Base-by-base conservation (phyloP, 352 stramenopile species). In the Pythium myriotylum region DNA sequence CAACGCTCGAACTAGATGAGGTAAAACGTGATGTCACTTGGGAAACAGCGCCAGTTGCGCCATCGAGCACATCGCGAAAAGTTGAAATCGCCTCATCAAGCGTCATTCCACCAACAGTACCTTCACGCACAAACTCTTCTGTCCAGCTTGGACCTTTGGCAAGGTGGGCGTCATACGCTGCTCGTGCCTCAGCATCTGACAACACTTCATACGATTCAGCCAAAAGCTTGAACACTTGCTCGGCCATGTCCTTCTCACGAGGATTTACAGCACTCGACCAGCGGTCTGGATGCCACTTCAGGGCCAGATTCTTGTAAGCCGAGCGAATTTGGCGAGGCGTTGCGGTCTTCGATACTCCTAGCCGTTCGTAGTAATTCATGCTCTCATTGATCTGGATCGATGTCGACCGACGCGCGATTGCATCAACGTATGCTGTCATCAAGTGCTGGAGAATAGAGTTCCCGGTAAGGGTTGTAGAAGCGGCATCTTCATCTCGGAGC, bases 241-340 rank as follows among this genome's bases (percentile, higher is more conserved):
- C 85, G 8, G 84, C 85, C 20, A 81, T 84, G 14, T 86, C 69
- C 47, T 84, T 72, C 54, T 94, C 85, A 24, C 83, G 65, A 4
- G 81, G 59, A 35, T 70, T 71, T 14, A 57, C 54, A 0, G 67
- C 70, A 26, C 77, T 78, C 1, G 86, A 66, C 83, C 82, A 94
- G 4, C 85, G 84, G 64, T 95, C 87, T 4, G 87, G 85, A 57
- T 95, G 87, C 87, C 87, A 95, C 54, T 92, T 92, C n/a, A 95
- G 62, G 16, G 87, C 87, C 12, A 93, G 51, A 4, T 67, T 63
- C 27, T 87, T 89, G 70, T 95, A 95, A 0, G 85, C 85, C 33
- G 59, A 84, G 26, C 84, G 81, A 62, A 95, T 86, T 55, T 92
- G 74, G 13, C 71, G 68, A 9, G 73, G 65, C 1, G 77, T 88